Base-by-base conservation (phyloP, 441 rosid genomes). In the Geranium incanum region DNA sequence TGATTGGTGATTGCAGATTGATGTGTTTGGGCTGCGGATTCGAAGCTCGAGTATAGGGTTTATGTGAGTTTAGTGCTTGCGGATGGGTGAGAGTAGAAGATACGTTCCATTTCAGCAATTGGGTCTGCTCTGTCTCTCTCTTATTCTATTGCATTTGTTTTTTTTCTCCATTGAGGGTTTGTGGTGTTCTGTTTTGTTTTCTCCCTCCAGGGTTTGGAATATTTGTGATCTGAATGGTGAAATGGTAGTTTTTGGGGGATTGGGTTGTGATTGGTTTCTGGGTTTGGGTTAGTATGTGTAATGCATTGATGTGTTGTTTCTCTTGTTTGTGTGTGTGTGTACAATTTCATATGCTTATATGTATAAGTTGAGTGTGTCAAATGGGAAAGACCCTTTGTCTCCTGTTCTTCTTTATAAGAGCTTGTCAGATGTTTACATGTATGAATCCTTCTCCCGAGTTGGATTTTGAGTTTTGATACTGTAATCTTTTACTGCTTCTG, bases 61-160 rank as follows among this genome's bases (percentile, higher is more conserved):
- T 13, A 12, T 38, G 41, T 38, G 6, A 38, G 41, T 4, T 0
- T 13, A 13, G 55, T 12, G 57, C n/a, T 50, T 12, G 57, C 57
- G 15, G 57, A 50, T 50, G 57, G 57, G 16, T 50, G 57, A 50
- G 5, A 50, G 57, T 50, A 50, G 57, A 50, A 15, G 57, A 50
- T 50, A 50, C 57, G 16, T 50, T 50, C 57, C 57, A 50, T 16
- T 50, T 50, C 57, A 50, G n/a, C 57, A 50, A 50, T 50, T 50
- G n/a, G 57, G 57, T 50, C 16, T 50, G 57, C 57, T 50, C 16
- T 50, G 57, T 13, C 57, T 50, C 52, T 45, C n/a, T 12, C 52
- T 7, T 45, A 13, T 11, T 45, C 52, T 11, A 15, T 50, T 50
- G 57, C 57, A 50, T 50, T 50, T 50, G 1, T 50, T 50, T 16